Base-by-base conservation (phyloP, 2,329 filamentous ascomycete species). In the Lizonia empirigonia region DNA sequence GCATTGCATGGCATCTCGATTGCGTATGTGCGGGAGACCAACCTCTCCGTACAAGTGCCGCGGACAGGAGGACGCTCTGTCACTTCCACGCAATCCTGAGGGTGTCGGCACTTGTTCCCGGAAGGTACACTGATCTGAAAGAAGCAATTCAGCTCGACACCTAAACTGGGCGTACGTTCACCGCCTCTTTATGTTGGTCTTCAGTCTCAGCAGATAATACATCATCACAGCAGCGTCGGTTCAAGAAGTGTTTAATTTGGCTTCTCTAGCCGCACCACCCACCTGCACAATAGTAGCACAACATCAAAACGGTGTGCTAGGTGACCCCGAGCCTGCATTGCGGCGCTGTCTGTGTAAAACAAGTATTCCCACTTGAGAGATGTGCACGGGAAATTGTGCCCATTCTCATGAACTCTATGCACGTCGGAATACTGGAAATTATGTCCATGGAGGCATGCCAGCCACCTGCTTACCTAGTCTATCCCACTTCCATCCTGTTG, bases 1-100 rank as follows among this genome's bases (percentile, higher is more conserved):
- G 38, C 26, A 38, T 39, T 33, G 39, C 38, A 35, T 12, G 24
- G 35, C 29, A 38, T 38, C 44, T 38, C 34, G 44, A 37, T 39
- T 29, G 37, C n/a, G 34, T 34, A 30, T 23, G 44, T 40, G 44
- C 38, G 20, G 26, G 5, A 16, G 16, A 41, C 49, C 38, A 52
- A 20, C 42, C 49, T 38, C 44, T 7, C 35, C 20, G 20, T 39
- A 27, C 36, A 16, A 19, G 3, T 18, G 47, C 34, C 22, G 47
- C 27, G 22, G 35, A 32, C 20, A 15, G 39, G 18, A 12, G n/a
- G n/a, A n/a, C n/a, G 29, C 34, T 39, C 29, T 35, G 26, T 35
- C 40, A 24, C 19, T 27, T 42, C 15, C 7, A 34, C 26, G 37
- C 38, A 7, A 18, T 27, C 13, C 13, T 20, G 15, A 27, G 23